A percentile compares a stretch with the other conserved stretches of the same genome.
These are phyloP conservation scores for Hura crepitans DNA, from an alignment of 441 rosid genomes.

Conservation along the genomic window DNA sequence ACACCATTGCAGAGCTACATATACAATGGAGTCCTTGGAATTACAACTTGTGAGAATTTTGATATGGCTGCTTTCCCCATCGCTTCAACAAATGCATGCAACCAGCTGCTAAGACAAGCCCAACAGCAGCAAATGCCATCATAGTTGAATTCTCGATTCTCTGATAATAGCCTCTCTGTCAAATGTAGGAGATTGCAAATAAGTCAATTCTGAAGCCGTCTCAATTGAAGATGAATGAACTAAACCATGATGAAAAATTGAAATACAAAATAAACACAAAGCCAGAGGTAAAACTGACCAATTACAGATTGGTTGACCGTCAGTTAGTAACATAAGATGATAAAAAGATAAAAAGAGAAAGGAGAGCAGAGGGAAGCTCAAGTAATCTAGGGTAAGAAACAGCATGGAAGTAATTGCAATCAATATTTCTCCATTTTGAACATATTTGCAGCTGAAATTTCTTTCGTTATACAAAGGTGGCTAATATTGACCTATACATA, in stretches of 20 bases:
- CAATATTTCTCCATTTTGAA: no score
- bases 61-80: conserved; percentile 89
- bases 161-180: conserved; percentile 66
- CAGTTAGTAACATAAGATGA: neutral
- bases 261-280: neutral
- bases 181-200: conserved; percentile 21
- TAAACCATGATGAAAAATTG: neutral
- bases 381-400: neutral
- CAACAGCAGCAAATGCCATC: conserved; percentile 59
- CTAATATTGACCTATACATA: neutral
- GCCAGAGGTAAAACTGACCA: neutral
- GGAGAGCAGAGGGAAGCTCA: no score
- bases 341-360: neutral
- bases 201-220: conserved; percentile 1
- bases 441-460: conserved; percentile 1
- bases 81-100: conserved; percentile 76
- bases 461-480: neutral
- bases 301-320: neutral
- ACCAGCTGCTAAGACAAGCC: conserved; percentile 64
- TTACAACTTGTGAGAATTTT: conserved; percentile 74
- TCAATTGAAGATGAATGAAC: neutral
- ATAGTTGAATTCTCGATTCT: conserved; percentile 67
- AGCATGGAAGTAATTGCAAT: neutral
- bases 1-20: neutral
- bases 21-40: neutral